Conservation (phyloP, 139 green algal species). For the Medakamo hakoo region DNA sequence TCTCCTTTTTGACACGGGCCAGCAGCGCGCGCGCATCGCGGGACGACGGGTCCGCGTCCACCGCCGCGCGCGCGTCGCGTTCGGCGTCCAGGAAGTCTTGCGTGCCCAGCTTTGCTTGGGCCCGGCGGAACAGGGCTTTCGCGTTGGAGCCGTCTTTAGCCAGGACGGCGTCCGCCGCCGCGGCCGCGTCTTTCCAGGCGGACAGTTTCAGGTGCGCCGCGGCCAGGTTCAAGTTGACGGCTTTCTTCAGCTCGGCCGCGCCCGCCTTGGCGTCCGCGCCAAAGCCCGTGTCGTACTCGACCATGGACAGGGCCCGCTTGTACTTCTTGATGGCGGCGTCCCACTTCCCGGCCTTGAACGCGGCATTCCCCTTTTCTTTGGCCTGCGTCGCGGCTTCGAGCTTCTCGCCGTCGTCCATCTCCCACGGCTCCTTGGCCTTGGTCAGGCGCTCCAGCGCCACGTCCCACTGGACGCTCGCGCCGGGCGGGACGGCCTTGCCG, state of each 20-base stretch:
- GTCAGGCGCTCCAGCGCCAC: slow-evolving; percentile 42
- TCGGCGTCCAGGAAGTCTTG: slow-evolving; percentile 64
- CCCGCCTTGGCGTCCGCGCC: slow-evolving; percentile 29
- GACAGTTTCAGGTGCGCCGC: slow-evolving; percentile 59
- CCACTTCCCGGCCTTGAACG: slow-evolving; percentile 70
- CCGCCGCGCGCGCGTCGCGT: slow-evolving; percentile 18
- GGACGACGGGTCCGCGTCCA: no score
- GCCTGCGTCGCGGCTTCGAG: slow-evolving; percentile 27
- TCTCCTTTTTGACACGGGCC: slow-evolving; percentile 1
- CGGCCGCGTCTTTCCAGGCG: slow-evolving; percentile 32
- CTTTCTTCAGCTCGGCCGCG: slow-evolving; percentile 50
- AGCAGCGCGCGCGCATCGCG: neutral
- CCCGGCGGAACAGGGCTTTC: slow-evolving; percentile 85
- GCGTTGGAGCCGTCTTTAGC: slow-evolving; percentile 67
- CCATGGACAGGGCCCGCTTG: slow-evolving; percentile 24
- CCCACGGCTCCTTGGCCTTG: slow-evolving; percentile 81
- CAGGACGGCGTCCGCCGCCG: slow-evolving; percentile 37
- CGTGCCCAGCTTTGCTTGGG: slow-evolving; percentile 44
- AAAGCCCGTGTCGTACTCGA: slow-evolving; percentile 43
- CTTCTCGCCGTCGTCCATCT: slow-evolving; percentile 79
- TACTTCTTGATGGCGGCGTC: slow-evolving; percentile 50
- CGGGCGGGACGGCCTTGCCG: slow-evolving; percentile 24
- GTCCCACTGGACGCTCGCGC: slow-evolving; percentile 32
- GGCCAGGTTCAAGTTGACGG: slow-evolving; percentile 67
- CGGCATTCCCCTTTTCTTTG: slow-evolving; percentile 82